Base-by-base conservation (phyloP, 768 basidiomycete species). In the Calocybe indica region DNA sequence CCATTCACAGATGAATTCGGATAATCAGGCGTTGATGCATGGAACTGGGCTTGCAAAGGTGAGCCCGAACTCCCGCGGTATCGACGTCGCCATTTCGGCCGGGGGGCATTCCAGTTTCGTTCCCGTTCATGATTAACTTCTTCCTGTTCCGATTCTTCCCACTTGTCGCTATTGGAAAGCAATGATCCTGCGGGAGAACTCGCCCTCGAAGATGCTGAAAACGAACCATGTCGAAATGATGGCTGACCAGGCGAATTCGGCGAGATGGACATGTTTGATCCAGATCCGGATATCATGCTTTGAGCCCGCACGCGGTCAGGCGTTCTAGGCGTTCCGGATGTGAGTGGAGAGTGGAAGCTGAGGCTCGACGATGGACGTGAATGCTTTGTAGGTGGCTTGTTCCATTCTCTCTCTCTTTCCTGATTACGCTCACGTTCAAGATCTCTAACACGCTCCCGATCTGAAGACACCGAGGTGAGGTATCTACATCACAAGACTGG, bases 51-150 rank as follows among this genome's bases (percentile, higher is more conserved):
- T 37, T 47, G 40, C 29, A 48, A 50, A 11, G 52, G 54, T 12
- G 54, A 54, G 7, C 34, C 37, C n/a, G 53, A 37, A 11, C 38
- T 36, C 38, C 49, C 41, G 7, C 22, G 5, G 30, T 47, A 40
- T 42, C 55, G 61, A 31, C 55, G 52, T 13, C 64, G 58, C 82
- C 82, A 83, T 43, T 68, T 73, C 6, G 79, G 82, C 34, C 71
- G 75, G n/a, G 78, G 80, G 6, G 82, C 75, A 59, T 83, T 81
- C 84, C 83, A 85, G 55, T 85, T 85, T 41, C 80, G 70, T 62
- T 85, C 83, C 41, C 82, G 73, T 53, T 76, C 73, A 40, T 63
- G 60, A 7, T 55, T 43, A 29, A 55, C 41, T 35, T 65, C 59
- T 10, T 48, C 53, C 5, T 64, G 58, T 12, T 53, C 54, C 3